Evolutionary conservation across 768 basidiomycete species (phyloP).

Genomic region (Suillus discolor): DNA sequence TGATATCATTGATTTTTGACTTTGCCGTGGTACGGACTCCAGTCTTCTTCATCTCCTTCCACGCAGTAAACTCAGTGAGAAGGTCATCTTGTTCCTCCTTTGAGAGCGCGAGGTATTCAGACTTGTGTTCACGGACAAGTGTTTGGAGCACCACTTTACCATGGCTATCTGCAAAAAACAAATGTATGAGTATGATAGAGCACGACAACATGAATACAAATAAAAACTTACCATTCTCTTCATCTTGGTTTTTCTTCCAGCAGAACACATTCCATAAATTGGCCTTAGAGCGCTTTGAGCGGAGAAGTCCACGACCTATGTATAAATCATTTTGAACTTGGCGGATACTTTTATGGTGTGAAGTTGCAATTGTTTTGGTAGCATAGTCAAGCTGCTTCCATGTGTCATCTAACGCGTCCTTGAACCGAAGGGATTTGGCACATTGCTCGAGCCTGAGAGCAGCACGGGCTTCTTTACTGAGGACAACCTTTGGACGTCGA

Average conservation of each 20-base stretch:
- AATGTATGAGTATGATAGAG: not conserved
- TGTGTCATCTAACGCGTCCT: constrained; percentile 4
- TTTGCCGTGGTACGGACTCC: not conserved
- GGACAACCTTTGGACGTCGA: not conserved
- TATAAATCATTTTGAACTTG: constrained; percentile 10
- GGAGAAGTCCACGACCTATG: not conserved
- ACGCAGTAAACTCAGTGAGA: not conserved
- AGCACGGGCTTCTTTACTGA: constrained; percentile 9
- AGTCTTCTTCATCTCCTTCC: not conserved
- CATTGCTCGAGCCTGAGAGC: not conserved
- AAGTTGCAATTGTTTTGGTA: not conserved
- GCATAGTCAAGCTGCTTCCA: constrained; percentile 11
- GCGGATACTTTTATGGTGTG: constrained; percentile 12
- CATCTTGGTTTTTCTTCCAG: constrained; percentile 12
- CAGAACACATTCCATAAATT: constrained; percentile 14
- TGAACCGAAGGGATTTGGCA: not conserved
- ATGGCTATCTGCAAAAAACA: not conserved
- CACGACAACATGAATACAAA: not conserved
- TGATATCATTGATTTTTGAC: constrained; percentile 10
- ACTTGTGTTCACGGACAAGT: not conserved
- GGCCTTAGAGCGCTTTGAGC: not conserved
- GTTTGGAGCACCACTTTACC: not conserved
- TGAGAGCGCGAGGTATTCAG: not conserved
- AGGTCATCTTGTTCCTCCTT: not conserved
- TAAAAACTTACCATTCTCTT: constrained; percentile 2